These are phyloP conservation scores for Lactarius tabidus DNA, from an alignment of 768 basidiomycete species.

Conservation along the genomic window DNA sequence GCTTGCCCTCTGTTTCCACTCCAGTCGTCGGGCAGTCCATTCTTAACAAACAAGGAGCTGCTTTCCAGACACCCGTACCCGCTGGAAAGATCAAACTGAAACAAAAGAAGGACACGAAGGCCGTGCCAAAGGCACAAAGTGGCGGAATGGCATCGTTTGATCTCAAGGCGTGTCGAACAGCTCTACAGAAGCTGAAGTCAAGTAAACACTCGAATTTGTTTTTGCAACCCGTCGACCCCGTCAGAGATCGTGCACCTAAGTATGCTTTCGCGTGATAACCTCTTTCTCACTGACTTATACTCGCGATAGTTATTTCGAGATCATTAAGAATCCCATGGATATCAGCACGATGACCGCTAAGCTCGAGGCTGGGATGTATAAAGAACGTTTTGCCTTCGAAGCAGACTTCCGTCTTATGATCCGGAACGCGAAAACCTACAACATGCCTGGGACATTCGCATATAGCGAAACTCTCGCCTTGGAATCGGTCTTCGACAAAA, in stretches of 20 bases:
- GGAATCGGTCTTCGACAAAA: slow-evolving; percentile 80
- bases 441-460: slow-evolving; percentile 63
- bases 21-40: background rate
- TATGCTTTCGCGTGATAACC: slow-evolving; percentile 36
- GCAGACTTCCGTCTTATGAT: slow-evolving; percentile 88
- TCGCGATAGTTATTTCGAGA: slow-evolving; percentile 73
- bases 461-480: slow-evolving; percentile 71
- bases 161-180: slow-evolving; percentile 67
- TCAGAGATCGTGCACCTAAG: slow-evolving; percentile 87
- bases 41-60: slow-evolving; percentile 13
- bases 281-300: slow-evolving; percentile 11
- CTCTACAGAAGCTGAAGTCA: slow-evolving; percentile 71
- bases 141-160: slow-evolving; percentile 77
- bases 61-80: slow-evolving; percentile 6
- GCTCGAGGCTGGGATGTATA: slow-evolving; percentile 81
- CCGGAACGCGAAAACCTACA: slow-evolving; percentile 83
- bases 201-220: slow-evolving; percentile 76
- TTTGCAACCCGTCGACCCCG: slow-evolving; percentile 91
- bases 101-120: slow-evolving; percentile 37
- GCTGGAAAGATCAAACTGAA: slow-evolving; percentile 19
- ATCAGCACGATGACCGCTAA: slow-evolving; percentile 85
- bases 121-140: slow-evolving; percentile 65
- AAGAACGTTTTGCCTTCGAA: slow-evolving; percentile 77
- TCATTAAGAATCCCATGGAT: slow-evolving; percentile 95
- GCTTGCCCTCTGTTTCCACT: slow-evolving; percentile 32